phyloP scores from a whole-genome alignment of 805 yeast species.

The Vanderwaltozyma tropicalis region DNA sequence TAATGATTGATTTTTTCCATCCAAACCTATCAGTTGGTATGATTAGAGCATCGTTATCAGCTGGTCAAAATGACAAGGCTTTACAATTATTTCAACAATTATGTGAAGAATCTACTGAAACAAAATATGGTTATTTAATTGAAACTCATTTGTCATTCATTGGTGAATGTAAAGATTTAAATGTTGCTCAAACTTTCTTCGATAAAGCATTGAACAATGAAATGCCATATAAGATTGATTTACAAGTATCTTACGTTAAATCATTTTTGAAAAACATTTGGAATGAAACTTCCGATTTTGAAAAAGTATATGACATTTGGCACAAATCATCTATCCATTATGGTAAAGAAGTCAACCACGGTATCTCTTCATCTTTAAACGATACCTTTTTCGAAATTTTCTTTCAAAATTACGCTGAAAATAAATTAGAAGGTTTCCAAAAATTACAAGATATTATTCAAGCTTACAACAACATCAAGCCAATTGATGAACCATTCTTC shows the following conservation, averaged over 20 bases:
- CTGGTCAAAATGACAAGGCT: slow-evolving; percentile 56
- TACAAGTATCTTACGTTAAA: slow-evolving; percentile 66
- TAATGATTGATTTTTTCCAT: slow-evolving; percentile 26
- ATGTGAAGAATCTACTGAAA: slow-evolving; percentile 40
- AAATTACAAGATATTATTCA: slow-evolving; percentile 48
- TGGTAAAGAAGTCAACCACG: slow-evolving; percentile 48
- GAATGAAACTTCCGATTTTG: slow-evolving; percentile 46
- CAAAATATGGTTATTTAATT: slow-evolving; percentile 43
- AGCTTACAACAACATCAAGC: slow-evolving; percentile 44
- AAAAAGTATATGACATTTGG: slow-evolving; percentile 54
- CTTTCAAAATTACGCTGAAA: slow-evolving; percentile 44
- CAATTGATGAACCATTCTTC: slow-evolving; percentile 70
- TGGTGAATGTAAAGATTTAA: slow-evolving; percentile 64
- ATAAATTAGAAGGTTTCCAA: slow-evolving; percentile 43
- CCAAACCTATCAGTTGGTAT: slow-evolving; percentile 55
- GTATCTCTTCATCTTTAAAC: slow-evolving; percentile 63
- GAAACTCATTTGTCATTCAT: slow-evolving; percentile 71
- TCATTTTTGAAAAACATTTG: slow-evolving; percentile 52
- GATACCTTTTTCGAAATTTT: slow-evolving; percentile 59
- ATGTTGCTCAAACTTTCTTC: slow-evolving; percentile 63
- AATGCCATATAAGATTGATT: slow-evolving; percentile 60
- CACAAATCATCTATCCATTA: slow-evolving; percentile 47
- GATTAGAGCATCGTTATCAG: slow-evolving; percentile 61
- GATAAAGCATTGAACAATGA: slow-evolving; percentile 58
- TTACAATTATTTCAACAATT: slow-evolving; percentile 51